Conservation (phyloP, 1,139 yeast genomes). For the Hemisphaericaspora xylofermentans region DNA sequence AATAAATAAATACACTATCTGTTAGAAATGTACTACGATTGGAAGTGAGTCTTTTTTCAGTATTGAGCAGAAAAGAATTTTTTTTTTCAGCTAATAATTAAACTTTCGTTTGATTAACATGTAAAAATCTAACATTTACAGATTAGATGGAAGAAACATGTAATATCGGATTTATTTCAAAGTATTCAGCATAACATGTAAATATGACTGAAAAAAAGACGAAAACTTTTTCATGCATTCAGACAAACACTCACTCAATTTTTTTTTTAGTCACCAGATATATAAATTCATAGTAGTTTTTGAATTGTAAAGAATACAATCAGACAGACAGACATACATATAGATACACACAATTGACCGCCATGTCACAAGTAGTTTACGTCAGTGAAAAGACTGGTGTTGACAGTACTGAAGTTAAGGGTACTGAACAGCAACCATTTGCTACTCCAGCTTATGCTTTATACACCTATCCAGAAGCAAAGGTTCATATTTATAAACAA, state of each 20-base stretch:
- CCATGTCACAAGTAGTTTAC: conserved; percentile 42
- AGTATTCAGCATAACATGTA: not conserved
- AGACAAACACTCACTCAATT: not conserved
- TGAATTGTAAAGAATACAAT: no score
- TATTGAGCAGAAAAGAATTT: no score
- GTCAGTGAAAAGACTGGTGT: conserved; percentile 72
- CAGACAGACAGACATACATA: no score
- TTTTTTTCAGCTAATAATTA: not conserved
- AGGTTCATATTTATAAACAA: conserved; percentile 64
- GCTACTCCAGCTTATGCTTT: conserved; percentile 84
- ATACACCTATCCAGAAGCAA: conserved; percentile 56
- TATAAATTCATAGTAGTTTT: not conserved
- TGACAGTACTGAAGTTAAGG: conserved; percentile 56
- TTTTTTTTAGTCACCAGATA: not conserved
- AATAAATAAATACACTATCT: no score
- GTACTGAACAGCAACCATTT: conserved; percentile 69
- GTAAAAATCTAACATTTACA: not conserved
- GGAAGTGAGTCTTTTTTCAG: no score
- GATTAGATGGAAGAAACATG: not conserved
- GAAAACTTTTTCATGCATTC: not conserved
- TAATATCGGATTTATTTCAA: no score
- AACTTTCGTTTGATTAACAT: no score
- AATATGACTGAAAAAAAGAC: not conserved
- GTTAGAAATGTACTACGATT: no score
- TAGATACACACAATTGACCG: not conserved